These are phyloP conservation scores for Exophiala xenobiotica DNA, from an alignment of 2,329 filamentous ascomycete genomes.

Conservation along the genomic window DNA sequence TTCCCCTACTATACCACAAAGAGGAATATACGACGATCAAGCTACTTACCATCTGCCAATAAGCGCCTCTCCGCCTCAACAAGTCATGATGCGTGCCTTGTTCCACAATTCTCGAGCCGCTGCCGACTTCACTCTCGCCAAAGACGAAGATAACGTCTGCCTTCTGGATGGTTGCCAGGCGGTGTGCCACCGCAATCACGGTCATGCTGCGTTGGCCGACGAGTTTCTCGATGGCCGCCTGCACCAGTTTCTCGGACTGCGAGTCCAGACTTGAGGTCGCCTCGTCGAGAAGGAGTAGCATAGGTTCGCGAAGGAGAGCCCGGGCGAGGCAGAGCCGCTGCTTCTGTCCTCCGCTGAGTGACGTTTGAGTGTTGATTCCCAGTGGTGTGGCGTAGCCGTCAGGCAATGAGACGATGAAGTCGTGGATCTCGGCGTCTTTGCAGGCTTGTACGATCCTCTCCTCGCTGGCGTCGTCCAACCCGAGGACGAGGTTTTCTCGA, in stretches of 20 bases:
- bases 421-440: slow-evolving; percentile 52
- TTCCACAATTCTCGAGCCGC: slow-evolving; percentile 53
- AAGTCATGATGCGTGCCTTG: slow-evolving; percentile 62
- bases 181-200: slow-evolving; percentile 74
- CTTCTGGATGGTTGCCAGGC: slow-evolving; percentile 74
- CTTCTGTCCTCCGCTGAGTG: slow-evolving; percentile 56
- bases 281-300: slow-evolving; percentile 58
- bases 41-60: slow-evolving; percentile 50
- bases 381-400: slow-evolving; percentile 52
- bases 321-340: slow-evolving; percentile 58
- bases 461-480: slow-evolving; percentile 40
- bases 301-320: slow-evolving; percentile 54
- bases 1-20: neutral
- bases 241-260: slow-evolving; percentile 65
- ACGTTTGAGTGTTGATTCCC: slow-evolving; percentile 48
- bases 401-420: slow-evolving; percentile 54
- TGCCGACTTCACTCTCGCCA: slow-evolving; percentile 53
- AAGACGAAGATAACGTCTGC: slow-evolving; percentile 80
- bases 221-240: slow-evolving; percentile 64
- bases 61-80: slow-evolving; percentile 49
- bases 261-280: slow-evolving; percentile 63
- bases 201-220: slow-evolving; percentile 56
- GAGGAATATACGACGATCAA: slow-evolving; percentile 39
- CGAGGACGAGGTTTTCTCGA: slow-evolving; percentile 49
- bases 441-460: slow-evolving; percentile 49